Evolutionary conservation across 306 rosid genomes (phyloP), one percentile per base, ranked within the genome.

Genomic region (Lagenaria siceraria): DNA sequence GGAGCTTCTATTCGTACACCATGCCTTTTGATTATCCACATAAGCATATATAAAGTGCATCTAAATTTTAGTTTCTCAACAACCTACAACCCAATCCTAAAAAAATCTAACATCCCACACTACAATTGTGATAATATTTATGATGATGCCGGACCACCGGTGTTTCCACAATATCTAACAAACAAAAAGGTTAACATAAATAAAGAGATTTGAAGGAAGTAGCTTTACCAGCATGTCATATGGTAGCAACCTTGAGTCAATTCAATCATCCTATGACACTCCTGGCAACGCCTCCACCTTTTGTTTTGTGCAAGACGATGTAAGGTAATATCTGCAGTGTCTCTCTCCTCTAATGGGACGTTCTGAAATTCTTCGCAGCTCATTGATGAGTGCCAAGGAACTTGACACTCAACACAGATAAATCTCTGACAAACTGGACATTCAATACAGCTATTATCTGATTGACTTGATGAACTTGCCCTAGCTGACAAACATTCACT

Each of bases 311-410:
- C 93, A 82, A 89, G 84, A 42, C 84, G 87, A 80, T 86, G 90
- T 81, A 94, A 85, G 46, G 93, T 88, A 77, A 88, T 84, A 79
- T 88, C 98, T 56, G 88, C 81, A 46, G 87, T 82, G 83, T 92
- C 96, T 78, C 95, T 89, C 86, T 90, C 98, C 78, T 89, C 96
- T 84, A 82, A 79, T 15, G 96, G 93, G 43, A 89, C 84, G 78
- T 65, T 83, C 81, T 90, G 98, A 79, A 73, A 94, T 83, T 88
- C 96, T 84, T 84, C 93, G 81, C 98, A 94, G 82, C 87, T 91
- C 90, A 91, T 82, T 10, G 91, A 90, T 69, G 91, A 87, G 85
- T 94, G 98, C 98, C 98, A 94, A 72, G 98, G 96, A 81, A 91
- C 96, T 74, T 86, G 86, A 74, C 98, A 94, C 24, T 86, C 94